Evolutionary conservation across 208 protist genomes (phyloP), one percentile per base, ranked within the genome.

Genomic region (Wallacemonas sp.): DNA sequence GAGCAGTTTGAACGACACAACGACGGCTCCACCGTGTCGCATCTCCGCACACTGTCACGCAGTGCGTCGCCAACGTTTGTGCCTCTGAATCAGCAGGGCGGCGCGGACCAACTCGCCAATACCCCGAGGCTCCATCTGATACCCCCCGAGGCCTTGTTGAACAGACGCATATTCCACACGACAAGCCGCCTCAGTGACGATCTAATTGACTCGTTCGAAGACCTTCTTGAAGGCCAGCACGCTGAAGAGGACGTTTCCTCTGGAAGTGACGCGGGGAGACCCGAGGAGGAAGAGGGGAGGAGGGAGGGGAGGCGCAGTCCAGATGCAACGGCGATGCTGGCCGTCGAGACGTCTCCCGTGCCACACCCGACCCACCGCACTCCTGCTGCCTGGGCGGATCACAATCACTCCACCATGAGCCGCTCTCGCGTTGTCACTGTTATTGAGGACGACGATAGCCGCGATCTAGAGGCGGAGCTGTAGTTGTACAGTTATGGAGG

Each of bases 1-100:
- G 54, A 79, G 24, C 70, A 77, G 54, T 58, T 58, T 21, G 51
- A 58, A 31, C 51, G 51, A 4, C 51, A 58, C 51, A 26, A 39
- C 51, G 51, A 58, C 8, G 51, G 51, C 15, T 58, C 51, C 24
- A 47, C 36, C 38, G 24, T 21, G 6, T 27, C 36, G 14, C 56
- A 33, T 5, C 15, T 17, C 12, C 51, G 27, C 27, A 22, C 12
- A 27, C 22, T 28, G 6, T 4, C 58, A 22, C 19, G 44, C 9
- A 49, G 28, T 8, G 3, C 28, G 30, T 58, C 51, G 2, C 51
- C 51, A 5, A 24, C 51, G 8, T 24, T 19, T 21, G 51, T 21
- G 12, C 9, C 26, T 22, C 15, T 42, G 3, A 8, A 26, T 26
- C 31, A 21, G 6, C 26, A 26, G 12, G 36, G 36, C 36, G 36